phyloP scores from a whole-genome alignment of 495 filamentous ascomycete genomes.

The Lasiosphaeris hirsuta region DNA sequence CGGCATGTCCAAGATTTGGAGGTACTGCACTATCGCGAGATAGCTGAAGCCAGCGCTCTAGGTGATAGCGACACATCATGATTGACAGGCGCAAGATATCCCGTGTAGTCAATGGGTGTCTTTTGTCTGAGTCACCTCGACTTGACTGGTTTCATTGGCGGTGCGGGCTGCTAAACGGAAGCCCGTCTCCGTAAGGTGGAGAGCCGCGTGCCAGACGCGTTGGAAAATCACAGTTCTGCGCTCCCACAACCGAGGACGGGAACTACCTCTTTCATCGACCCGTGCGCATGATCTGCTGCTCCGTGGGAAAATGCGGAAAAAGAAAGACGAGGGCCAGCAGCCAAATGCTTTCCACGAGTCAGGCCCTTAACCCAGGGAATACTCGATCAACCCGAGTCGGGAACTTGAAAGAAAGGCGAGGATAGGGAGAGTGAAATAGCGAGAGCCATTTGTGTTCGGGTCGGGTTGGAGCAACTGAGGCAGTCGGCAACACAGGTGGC shows the following conservation, averaged over 20 bases:
- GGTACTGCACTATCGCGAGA: constrained; percentile 10
- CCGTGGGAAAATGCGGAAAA: constrained; percentile 28
- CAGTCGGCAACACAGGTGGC: constrained; percentile 1
- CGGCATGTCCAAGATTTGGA: not conserved
- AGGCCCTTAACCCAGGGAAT: not conserved
- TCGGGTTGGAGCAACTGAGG: not conserved
- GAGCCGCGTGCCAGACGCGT: constrained; percentile 17
- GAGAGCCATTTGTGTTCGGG: not conserved
- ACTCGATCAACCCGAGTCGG: not conserved
- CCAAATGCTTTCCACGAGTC: not conserved
- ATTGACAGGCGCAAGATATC: constrained; percentile 3
- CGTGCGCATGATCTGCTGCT: constrained; percentile 18
- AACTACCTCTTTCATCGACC: constrained; percentile 10
- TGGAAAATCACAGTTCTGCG: constrained; percentile 3
- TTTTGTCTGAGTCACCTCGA: constrained; percentile 11
- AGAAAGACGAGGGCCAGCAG: not conserved
- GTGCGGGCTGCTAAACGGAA: constrained; percentile 3
- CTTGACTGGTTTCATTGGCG: constrained; percentile 7
- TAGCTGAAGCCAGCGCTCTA: not conserved
- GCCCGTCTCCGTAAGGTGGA: constrained; percentile 1
- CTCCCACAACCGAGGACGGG: constrained; percentile 5
- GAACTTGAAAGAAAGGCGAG: constrained; percentile 11
- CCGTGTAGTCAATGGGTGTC: not conserved
- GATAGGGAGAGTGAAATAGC: no score
- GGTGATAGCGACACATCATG: constrained; percentile 8